Conservation (phyloP, 768 basidiomycete species). For the Termitomyces sp. region DNA sequence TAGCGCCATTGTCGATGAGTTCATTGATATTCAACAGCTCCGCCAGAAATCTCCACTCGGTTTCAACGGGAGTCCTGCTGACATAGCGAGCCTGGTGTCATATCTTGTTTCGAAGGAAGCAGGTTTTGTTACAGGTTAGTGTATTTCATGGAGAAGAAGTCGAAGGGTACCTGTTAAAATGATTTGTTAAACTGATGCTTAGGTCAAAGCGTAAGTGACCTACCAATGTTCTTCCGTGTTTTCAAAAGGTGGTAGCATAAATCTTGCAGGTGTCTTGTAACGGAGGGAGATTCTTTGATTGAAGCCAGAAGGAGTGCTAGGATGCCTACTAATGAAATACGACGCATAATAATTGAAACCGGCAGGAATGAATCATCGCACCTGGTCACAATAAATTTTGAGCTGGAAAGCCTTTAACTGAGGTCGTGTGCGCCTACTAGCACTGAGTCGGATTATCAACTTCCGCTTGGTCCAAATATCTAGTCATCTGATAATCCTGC, state of each 20-base stretch:
- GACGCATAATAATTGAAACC: neutral
- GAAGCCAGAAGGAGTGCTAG: neutral
- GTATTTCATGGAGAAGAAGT: neutral
- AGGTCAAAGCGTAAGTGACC: neutral
- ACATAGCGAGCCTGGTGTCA: constrained; percentile 30
- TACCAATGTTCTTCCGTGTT: neutral
- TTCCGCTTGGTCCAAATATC: too few relatives aligned
- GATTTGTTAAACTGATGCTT: neutral
- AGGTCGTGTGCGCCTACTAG: too few relatives aligned
- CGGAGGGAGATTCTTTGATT: neutral
- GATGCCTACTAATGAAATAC: neutral
- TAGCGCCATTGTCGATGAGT: neutral
- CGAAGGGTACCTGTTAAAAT: neutral
- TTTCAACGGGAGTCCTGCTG: constrained; percentile 17
- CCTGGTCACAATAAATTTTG: too few relatives aligned
- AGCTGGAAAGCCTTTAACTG: too few relatives aligned
- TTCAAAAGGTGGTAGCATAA: neutral
- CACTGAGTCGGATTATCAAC: too few relatives aligned
- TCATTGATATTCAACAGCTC: constrained; percentile 1
- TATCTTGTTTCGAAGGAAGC: constrained; percentile 28
- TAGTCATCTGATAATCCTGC: too few relatives aligned
- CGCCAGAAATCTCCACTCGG: constrained; percentile 5
- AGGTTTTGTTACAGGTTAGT: constrained; percentile 21
- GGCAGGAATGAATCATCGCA: too few relatives aligned
- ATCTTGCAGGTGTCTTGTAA: neutral